Evolutionary conservation across 2,329 filamentous ascomycete genomes (phyloP).

Genomic region (Exophiala sideris): DNA sequence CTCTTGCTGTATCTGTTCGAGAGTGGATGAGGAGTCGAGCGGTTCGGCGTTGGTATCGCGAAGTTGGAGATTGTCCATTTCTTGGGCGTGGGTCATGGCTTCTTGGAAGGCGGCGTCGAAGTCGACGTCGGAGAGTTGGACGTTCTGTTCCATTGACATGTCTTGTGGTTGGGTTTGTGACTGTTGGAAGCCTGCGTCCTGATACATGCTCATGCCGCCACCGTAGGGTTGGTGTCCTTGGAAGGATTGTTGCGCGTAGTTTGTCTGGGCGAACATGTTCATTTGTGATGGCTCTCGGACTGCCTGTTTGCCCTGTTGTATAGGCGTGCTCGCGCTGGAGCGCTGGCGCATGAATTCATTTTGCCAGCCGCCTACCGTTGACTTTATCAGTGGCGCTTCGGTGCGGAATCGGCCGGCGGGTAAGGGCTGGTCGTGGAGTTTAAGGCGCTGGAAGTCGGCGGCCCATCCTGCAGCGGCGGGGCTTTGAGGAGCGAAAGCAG

Average conservation of each 20-base stretch:
- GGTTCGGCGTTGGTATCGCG: conserved; percentile 5
- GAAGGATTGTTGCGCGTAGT: conserved; percentile 11
- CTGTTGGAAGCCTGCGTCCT: conserved; percentile 19
- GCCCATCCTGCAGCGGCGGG: conserved; percentile 38
- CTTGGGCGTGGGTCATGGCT: conserved; percentile 22
- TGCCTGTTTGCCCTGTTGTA: conserved; percentile 21
- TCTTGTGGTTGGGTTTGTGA: conserved; percentile 25
- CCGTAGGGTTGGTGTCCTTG: conserved; percentile 26
- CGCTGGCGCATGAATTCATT: conserved; percentile 55
- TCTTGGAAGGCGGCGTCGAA: conserved; percentile 28
- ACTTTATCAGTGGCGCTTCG: conserved; percentile 34
- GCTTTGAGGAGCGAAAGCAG: conserved; percentile 27
- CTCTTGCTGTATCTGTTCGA: conserved; percentile 18
- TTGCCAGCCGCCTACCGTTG: conserved; percentile 52
- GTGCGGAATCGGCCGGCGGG: conserved; percentile 47
- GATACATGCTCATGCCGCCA: conserved; percentile 3
- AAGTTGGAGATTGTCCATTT: conserved; percentile 17
- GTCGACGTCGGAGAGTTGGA: conserved; percentile 21
- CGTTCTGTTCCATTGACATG: conserved; percentile 12
- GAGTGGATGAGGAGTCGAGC: conserved; percentile 12
- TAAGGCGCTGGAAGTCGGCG: conserved; percentile 46
- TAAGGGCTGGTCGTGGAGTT: conserved; percentile 44
- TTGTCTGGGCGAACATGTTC: conserved; percentile 20
- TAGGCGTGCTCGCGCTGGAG: conserved; percentile 29
- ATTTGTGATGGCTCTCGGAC: conserved; percentile 23